A percentile compares a stretch with the other conserved stretches of the same genome.
These are phyloP conservation scores for Adenanthera pavonina DNA, from an alignment of 306 rosid genomes.

Conservation along the genomic window DNA sequence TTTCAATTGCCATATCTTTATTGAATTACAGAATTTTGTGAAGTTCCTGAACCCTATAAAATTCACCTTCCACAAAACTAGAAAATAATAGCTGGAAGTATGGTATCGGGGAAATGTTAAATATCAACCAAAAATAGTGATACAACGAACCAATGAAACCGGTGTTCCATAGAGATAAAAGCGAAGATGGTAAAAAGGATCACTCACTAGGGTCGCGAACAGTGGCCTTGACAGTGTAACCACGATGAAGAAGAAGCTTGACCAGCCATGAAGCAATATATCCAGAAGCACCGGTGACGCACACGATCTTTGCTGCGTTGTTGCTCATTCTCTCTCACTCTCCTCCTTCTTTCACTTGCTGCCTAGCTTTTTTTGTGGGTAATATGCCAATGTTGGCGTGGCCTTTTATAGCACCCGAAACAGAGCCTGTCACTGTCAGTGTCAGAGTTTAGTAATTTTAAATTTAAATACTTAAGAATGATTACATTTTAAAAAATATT, in stretches of 20 bases:
- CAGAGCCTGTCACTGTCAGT: neutral
- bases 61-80: too few species aligned
- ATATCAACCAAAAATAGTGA: neutral
- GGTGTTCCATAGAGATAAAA: neutral
- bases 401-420: neutral
- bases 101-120: neutral
- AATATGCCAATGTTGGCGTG: neutral
- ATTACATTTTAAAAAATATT: too few species aligned
- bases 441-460: too few species aligned
- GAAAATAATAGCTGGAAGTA: neutral
- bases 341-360: too few species aligned
- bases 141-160: neutral
- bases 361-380: neutral
- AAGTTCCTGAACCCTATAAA: neutral
- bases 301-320: slow-evolving; percentile 3
- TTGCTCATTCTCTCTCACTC: neutral
- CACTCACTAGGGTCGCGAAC: slow-evolving; percentile 55
- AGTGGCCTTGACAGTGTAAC: slow-evolving; percentile 60
- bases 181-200: too few species aligned
- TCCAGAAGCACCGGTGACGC: slow-evolving; percentile 26
- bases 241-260: slow-evolving; percentile 52
- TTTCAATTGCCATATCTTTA: neutral
- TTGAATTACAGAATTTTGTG: neutral
- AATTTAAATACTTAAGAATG: too few species aligned
- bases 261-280: slow-evolving; percentile 62